These are phyloP conservation scores for Mycena vulgaris DNA, from an alignment of 768 basidiomycete species.

Conservation along the genomic window DNA sequence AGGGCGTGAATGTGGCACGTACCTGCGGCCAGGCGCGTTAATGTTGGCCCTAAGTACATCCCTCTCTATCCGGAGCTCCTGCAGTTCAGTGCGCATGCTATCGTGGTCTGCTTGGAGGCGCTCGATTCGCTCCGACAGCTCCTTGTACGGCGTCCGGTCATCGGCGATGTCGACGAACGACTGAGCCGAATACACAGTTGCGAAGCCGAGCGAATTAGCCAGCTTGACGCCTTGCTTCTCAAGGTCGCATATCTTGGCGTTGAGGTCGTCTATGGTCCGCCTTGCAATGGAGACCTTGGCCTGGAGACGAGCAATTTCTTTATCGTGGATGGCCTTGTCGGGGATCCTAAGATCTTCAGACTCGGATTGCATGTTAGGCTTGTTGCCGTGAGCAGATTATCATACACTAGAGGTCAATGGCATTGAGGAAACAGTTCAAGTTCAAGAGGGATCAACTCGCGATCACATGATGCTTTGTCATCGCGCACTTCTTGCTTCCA, in stretches of 20 bases:
- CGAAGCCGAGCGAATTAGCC: slow-evolving; percentile 24
- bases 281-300: neutral
- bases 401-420: neutral
- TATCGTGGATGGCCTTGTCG: neutral
- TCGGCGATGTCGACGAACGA: slow-evolving; percentile 16
- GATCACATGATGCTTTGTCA: slow-evolving; percentile 8
- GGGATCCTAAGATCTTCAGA: neutral
- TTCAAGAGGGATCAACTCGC: neutral
- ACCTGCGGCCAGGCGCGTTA: slow-evolving; percentile 9
- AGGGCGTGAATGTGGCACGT: neutral
- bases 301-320: slow-evolving; percentile 8
- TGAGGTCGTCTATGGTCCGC: neutral
- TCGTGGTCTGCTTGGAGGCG: slow-evolving; percentile 6
- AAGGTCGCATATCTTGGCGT: neutral
- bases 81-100: neutral
- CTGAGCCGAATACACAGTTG: slow-evolving; percentile 2
- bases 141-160: slow-evolving; percentile 13
- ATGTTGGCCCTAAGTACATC: slow-evolving; percentile 2
- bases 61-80: slow-evolving; percentile 4
- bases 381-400: neutral
- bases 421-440: neutral
- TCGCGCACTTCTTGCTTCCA: neutral
- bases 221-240: slow-evolving; percentile 10
- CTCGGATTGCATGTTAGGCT: neutral
- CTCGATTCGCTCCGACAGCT: slow-evolving; percentile 5